Conservation (phyloP, 495 filamentous ascomycete genomes). For the Massariosphaeria phaeospora region DNA sequence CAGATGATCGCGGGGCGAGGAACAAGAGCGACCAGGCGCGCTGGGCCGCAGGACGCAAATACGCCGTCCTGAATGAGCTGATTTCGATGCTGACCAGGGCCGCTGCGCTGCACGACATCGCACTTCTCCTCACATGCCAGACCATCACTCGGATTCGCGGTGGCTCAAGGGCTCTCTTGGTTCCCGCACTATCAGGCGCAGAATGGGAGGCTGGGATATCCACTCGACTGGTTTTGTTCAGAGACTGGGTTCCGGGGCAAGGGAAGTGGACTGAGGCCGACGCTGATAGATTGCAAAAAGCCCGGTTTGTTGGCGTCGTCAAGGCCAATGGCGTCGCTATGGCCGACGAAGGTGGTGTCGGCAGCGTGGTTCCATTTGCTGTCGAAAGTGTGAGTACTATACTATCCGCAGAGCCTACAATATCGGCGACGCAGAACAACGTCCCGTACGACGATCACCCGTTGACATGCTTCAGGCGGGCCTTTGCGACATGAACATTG, state of each 20-base stretch:
- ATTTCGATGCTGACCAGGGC: constrained; percentile 58
- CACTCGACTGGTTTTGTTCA: constrained; percentile 64
- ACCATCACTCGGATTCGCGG: constrained; percentile 64
- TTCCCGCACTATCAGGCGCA: constrained; percentile 60
- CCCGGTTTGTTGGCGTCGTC: constrained; percentile 37
- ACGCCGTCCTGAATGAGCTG: constrained; percentile 56
- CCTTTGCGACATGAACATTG: constrained; percentile 29
- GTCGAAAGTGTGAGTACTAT: constrained; percentile 32
- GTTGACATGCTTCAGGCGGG: constrained; percentile 28
- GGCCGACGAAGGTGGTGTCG: constrained; percentile 33
- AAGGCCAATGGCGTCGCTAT: constrained; percentile 34
- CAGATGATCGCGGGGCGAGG: constrained; percentile 37
- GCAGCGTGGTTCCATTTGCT: constrained; percentile 34
- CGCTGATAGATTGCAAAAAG: constrained; percentile 29
- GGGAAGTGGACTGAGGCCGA: constrained; percentile 23
- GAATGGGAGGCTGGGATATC: constrained; percentile 68
- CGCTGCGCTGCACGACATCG: constrained; percentile 57
- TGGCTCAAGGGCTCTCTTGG: constrained; percentile 54
- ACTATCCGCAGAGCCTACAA: constrained; percentile 29
- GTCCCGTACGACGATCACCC: constrained; percentile 14
- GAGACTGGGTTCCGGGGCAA: constrained; percentile 51
- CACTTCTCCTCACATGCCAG: constrained; percentile 66
- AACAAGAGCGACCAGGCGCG: constrained; percentile 45
- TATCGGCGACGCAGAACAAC: constrained; percentile 7
- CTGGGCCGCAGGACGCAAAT: constrained; percentile 58